Conservation (phyloP, 441 rosid genomes). For the Metrosideros polymorpha region DNA sequence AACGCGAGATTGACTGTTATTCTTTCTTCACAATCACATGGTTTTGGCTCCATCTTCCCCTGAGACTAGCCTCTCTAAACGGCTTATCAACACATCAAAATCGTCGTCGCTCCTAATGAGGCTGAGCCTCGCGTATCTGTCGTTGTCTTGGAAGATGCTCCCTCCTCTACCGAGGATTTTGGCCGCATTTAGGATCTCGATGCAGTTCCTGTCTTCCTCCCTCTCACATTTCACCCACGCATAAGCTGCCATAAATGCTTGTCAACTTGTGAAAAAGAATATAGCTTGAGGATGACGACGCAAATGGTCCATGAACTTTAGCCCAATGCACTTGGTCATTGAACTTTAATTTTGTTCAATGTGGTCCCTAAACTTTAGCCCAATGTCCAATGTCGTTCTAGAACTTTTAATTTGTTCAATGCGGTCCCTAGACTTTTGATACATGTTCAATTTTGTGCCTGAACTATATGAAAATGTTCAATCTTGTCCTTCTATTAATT, state of each 20-base stretch:
- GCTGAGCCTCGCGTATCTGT: conserved; percentile 41
- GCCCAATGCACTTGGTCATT: too few relatives aligned
- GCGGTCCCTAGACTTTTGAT: too few relatives aligned
- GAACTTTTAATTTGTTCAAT: too few relatives aligned
- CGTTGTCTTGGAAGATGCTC: conserved; percentile 16
- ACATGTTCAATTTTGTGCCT: too few relatives aligned
- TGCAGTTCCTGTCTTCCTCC: conserved; percentile 35
- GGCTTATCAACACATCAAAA: conserved; percentile 28
- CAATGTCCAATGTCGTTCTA: too few relatives aligned
- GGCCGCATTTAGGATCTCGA: conserved; percentile 26
- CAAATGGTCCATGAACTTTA: too few relatives aligned
- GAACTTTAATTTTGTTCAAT: too few relatives aligned
- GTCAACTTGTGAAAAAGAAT: not conserved
- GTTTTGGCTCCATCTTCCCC: conserved; percentile 11
- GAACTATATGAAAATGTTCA: too few relatives aligned
- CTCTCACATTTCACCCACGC: conserved; percentile 68
- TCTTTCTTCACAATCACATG: not conserved
- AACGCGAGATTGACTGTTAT: not conserved
- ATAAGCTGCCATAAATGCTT: conserved; percentile 34
- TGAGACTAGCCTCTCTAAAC: conserved; percentile 19
- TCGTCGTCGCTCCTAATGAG: conserved; percentile 46
- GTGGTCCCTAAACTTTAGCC: too few relatives aligned
- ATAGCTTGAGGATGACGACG: too few relatives aligned
- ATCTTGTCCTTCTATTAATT: too few relatives aligned
- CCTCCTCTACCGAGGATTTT: conserved; percentile 46